Evolutionary conservation across 805 yeast species (phyloP), one percentile per base, ranked within the genome.

Genomic region (Wickerhamiella hasegawae): DNA sequence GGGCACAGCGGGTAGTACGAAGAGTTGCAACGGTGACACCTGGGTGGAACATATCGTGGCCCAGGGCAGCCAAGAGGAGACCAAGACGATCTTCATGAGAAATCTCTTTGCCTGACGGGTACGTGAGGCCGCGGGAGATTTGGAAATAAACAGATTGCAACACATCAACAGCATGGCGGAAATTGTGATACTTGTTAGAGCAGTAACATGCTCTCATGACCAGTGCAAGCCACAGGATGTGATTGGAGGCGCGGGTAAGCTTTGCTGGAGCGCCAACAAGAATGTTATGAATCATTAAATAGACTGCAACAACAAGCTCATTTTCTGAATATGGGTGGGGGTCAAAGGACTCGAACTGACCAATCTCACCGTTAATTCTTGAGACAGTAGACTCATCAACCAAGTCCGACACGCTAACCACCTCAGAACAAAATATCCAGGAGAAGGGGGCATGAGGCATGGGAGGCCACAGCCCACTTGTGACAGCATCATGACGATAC

Each of bases 11-110:
- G 45, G 71, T 53, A 39, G 68, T 62, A 18, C 63, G 59, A 53
- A 87, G 59, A 44, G 83, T 73, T 25, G 71, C 69, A 54, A 83
- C 82, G 11, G 93, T 83, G n/a, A 84, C 72, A 2, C 97, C 98
- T 1, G 97, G 97, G 55, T 90, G 98, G 17, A 95, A 94, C 22
- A 81, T 73, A 55, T 90, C 98, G 58, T 90, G 98, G 35, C 97
- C 97, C 29, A 85, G 58, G 1, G 94, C 90, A 0, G 94, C 80
- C 10, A 85, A 60, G 23, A 81, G 65, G 19, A 83, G 57, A 1
- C 78, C 69, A 32, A 79, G 57, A 2, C 66, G 62, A 45, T 76
- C 76, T 21, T 52, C 46, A 37, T 58, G 65, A 15, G 25, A 10
- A 10, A 36, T 24, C 20, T 25, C 33, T 4, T 37, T 23, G n/a